Conservation (phyloP, 495 filamentous ascomycete species). For the Aspergillus cavernicola region DNA sequence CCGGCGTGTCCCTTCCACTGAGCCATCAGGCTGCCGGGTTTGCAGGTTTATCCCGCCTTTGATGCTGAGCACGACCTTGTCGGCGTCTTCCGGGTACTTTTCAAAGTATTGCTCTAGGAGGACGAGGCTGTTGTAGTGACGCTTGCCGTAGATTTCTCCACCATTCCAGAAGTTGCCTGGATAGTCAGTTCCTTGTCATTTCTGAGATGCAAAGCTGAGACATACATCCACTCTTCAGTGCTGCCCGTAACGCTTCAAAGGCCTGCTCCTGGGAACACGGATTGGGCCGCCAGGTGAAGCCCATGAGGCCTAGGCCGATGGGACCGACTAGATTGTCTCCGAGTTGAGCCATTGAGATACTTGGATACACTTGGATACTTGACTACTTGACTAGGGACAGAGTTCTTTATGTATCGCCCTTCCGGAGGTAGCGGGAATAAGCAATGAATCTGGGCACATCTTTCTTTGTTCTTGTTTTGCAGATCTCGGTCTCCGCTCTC, state of each 20-base stretch:
- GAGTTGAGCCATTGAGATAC: not conserved
- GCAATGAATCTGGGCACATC: too few species aligned
- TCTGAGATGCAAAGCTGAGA: not conserved
- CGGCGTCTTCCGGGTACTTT: conserved; percentile 56
- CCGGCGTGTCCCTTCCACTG: conserved; percentile 56
- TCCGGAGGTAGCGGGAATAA: too few species aligned
- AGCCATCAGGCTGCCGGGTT: conserved; percentile 48
- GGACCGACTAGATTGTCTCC: not conserved
- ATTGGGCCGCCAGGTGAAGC: conserved; percentile 59
- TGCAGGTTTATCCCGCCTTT: conserved; percentile 50
- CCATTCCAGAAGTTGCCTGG: conserved; percentile 73
- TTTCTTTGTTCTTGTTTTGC: too few species aligned
- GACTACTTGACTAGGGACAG: too few species aligned
- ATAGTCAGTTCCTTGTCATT: not conserved
- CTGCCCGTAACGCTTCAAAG: conserved; percentile 63
- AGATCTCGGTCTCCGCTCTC: too few species aligned
- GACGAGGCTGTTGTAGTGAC: conserved; percentile 60
- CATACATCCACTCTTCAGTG: conserved; percentile 53
- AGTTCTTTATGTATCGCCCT: too few species aligned
- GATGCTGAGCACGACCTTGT: conserved; percentile 56
- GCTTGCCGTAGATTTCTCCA: conserved; percentile 74
- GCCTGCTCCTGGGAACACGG: conserved; percentile 57
- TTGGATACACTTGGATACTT: too few species aligned
- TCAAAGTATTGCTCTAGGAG: conserved; percentile 58
- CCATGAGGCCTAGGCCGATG: conserved; percentile 10